These are phyloP conservation scores for Nakazawaea molendinolei DNA, from an alignment of 805 yeast genomes.

Conservation along the genomic window DNA sequence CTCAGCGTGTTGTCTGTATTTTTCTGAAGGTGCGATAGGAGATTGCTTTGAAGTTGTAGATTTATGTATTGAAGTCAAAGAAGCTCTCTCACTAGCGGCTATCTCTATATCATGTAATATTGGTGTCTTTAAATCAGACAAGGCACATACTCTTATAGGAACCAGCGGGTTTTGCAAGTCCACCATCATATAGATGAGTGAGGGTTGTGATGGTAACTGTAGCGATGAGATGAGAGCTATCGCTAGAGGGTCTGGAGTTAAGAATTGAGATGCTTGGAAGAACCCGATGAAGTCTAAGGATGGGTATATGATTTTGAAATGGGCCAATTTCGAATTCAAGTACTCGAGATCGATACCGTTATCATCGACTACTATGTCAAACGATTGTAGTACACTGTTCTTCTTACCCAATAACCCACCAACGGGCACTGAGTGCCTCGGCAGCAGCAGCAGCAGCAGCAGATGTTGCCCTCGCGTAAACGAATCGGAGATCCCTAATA, in stretches of 20 bases:
- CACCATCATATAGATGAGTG: too few relatives aligned
- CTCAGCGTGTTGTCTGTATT: too few relatives aligned
- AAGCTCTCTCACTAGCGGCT: slow-evolving; percentile 6
- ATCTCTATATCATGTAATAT: not conserved
- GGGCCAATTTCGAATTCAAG: slow-evolving; percentile 3
- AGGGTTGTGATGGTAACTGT: not conserved
- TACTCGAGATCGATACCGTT: slow-evolving; percentile 4
- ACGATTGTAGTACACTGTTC: slow-evolving; percentile 3
- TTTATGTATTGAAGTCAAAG: slow-evolving; percentile 6
- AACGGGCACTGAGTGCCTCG: slow-evolving; percentile 4
- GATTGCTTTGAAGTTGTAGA: not conserved
- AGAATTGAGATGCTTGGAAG: slow-evolving; percentile 1
- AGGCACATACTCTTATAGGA: not conserved
- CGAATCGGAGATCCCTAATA: slow-evolving; percentile 8
- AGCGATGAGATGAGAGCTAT: not conserved
- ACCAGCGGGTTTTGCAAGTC: not conserved
- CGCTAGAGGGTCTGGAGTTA: slow-evolving; percentile 1
- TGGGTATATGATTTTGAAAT: slow-evolving; percentile 9
- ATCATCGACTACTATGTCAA: slow-evolving; percentile 8
- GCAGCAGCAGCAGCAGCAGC: not conserved
- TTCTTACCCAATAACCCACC: slow-evolving; percentile 7
- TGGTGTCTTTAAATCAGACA: not conserved
- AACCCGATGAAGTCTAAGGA: slow-evolving; percentile 5
- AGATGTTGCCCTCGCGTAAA: not conserved
- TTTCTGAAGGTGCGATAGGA: not conserved